Evolutionary conservation across 805 yeast species (phyloP), one percentile per base, ranked within the genome.

Genomic region (Priceomyces fermenticarens): DNA sequence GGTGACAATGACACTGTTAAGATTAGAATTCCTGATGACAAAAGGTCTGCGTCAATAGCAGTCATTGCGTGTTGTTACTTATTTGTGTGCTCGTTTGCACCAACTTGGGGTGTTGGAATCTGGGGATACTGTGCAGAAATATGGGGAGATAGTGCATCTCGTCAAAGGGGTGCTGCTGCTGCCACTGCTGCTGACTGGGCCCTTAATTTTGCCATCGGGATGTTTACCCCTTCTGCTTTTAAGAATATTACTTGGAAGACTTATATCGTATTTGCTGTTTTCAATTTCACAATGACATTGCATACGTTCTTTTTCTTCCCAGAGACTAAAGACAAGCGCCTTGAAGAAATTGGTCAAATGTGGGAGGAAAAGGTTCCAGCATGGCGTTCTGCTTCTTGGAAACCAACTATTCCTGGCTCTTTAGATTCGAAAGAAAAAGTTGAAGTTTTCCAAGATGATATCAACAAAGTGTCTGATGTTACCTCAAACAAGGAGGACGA

Each of bases 111-210:
- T 50, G 75, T 72, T 15, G 70, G 73, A 50, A 65, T 72, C 45
- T 81, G 87, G 88, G 73, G 81, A 35, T 78, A 82, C 64, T 77
- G 83, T 54, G 77, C 85, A 12, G 88, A 82, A 61, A 72, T 82
- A 40, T 81, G 83, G 77, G 73, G 73, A 49, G 73, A 69, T 52
- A 59, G 63, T 43, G 70, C 79, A 39, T 69, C 78, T 36, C 73
- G 83, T 65, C 79, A 81, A 53, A 78, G 89, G 70, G 83, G 88
- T 42, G 75, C 82, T 48, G 82, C 85, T 39, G 70, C 83, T n/a
- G 73, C 82, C 12, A 80, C 87, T 5, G 70, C 85, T 51, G 79
- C 83, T 41, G 82, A 83, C 70, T 82, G 88, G 88, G 60, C 78
- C 42, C 74, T 75, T 52, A 82, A 81, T 66, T 81, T 81, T 48